These are phyloP conservation scores for Curvularia lunata DNA, from an alignment of 2,329 filamentous ascomycete species.

Conservation along the genomic window DNA sequence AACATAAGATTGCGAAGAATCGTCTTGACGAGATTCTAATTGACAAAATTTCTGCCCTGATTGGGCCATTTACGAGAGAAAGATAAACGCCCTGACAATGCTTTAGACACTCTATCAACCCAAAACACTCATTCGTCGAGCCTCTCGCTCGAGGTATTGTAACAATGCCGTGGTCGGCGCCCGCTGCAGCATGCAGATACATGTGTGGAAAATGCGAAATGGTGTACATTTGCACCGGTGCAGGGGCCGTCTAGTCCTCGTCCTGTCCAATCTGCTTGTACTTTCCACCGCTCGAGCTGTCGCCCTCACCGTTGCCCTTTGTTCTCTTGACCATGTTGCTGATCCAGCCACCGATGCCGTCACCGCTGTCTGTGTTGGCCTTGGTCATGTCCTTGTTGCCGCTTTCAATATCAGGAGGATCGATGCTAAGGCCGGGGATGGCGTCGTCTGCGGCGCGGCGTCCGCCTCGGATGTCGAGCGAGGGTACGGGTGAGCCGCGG, in stretches of 20 bases:
- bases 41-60: slow-evolving; percentile 10
- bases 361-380: slow-evolving; percentile 44
- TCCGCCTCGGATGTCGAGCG: slow-evolving; percentile 70
- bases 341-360: slow-evolving; percentile 74
- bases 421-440: slow-evolving; percentile 82
- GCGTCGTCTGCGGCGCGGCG: slow-evolving; percentile 59
- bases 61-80: slow-evolving; percentile 2
- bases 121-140: slow-evolving; percentile 30
- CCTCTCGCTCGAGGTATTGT: slow-evolving; percentile 32
- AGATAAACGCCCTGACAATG: slow-evolving; percentile 26
- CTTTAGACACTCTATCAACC: slow-evolving; percentile 38
- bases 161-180: slow-evolving; percentile 24
- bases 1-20: not conserved
- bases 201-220: slow-evolving; percentile 28
- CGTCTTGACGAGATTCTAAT: not conserved
- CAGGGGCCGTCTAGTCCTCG: slow-evolving; percentile 27
- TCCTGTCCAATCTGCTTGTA: slow-evolving; percentile 57
- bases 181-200: slow-evolving; percentile 23
- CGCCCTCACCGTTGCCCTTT: slow-evolving; percentile 55
- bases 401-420: slow-evolving; percentile 70
- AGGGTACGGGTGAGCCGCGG: slow-evolving; percentile 76
- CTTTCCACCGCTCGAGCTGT: slow-evolving; percentile 53
- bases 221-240: slow-evolving; percentile 15
- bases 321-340: slow-evolving; percentile 67
- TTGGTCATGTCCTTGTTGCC: slow-evolving; percentile 56